Evolutionary conservation across 495 filamentous ascomycete genomes (phyloP), one percentile per base, ranked within the genome.

Genomic region (Hyaloscypha finlandica): DNA sequence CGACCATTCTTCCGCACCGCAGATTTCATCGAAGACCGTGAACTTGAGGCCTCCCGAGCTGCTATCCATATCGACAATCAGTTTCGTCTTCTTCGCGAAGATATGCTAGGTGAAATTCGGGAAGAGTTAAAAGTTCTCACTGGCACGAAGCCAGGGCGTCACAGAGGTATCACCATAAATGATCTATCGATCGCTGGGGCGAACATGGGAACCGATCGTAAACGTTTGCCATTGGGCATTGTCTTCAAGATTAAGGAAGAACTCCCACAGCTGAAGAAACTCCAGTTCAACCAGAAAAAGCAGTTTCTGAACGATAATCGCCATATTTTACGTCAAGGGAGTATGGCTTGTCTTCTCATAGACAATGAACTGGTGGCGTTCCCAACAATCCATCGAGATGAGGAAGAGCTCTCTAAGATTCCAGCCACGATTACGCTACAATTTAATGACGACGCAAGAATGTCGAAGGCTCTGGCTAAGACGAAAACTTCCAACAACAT

Each of bases 11-110:
- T 86, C 68, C 81, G 80, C 6, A 81, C 73, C 11, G 81, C 79
- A 2, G 75, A 78, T 0, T 81, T 78, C 12, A 74, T 85, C 1
- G 59, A 73, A 8, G 77, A 79, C 2, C 68, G 81, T 0, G 22
- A 51, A 30, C 25, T 55, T 9, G 42, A 16, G 3, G 8, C 48
- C 6, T 54, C 35, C 8, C 56, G 57, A 33, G 54, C 14, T 5
- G 74, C 73, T 0, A 75, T 79, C 0, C 89, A 92, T 73, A 68
- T 91, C 0, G 91, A 93, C 71, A 93, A 92, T 69, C 90, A 94
- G 63, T 96, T 92, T 70, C 89, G 92, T 0, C 83, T 94, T 2
- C 76, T 92, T 3, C 77, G 92, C 5, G 90, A 94, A 68, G 91
- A 94, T 64, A 87, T 93, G 84, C 75, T 93, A 0, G 83, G 77